Evolutionary conservation across 768 basidiomycete genomes (phyloP).

Genomic region (Epithele typhae): DNA sequence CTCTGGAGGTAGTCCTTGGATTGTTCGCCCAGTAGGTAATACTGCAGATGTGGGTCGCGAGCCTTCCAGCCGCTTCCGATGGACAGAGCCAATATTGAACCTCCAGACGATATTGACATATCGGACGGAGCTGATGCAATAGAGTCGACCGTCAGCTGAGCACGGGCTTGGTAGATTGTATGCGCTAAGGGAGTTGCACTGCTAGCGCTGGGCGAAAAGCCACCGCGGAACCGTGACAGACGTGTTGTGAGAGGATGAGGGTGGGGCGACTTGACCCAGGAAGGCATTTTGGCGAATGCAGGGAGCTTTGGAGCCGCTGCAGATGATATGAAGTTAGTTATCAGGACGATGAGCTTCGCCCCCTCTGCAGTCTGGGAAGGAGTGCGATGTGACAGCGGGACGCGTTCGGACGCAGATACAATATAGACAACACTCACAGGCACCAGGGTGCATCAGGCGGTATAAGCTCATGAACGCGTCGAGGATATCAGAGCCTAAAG

Average conservation of each 20-base stretch:
- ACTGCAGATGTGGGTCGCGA: constrained; percentile 26
- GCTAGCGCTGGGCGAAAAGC: constrained; percentile 17
- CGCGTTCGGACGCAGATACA: too few relatives aligned
- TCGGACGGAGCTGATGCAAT: constrained; percentile 15
- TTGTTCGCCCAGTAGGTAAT: constrained; percentile 23
- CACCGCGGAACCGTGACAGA: constrained; percentile 32
- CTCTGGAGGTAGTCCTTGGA: constrained; percentile 11
- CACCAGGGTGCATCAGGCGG: constrained; percentile 5
- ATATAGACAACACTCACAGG: constrained; percentile 8
- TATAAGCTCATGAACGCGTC: constrained; percentile 10
- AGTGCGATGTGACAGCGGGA: too few relatives aligned
- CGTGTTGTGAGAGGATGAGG: constrained; percentile 29
- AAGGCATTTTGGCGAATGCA: constrained; percentile 3
- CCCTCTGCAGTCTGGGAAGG: too few relatives aligned
- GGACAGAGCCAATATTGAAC: constrained; percentile 23
- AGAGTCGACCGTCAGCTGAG: constrained; percentile 25
- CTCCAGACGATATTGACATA: constrained; percentile 19
- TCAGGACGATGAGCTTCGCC: too few relatives aligned
- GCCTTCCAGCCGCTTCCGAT: constrained; percentile 31
- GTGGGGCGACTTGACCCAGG: constrained; percentile 22
- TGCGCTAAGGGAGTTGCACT: constrained; percentile 21
- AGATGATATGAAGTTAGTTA: not conserved
- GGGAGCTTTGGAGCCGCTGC: constrained; percentile 8
- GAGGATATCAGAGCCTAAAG: constrained; percentile 7
- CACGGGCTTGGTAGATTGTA: constrained; percentile 32